A percentile compares a stretch with the other conserved stretches of the same genome.
Evolutionary conservation across 2,329 filamentous ascomycete genomes (phyloP).

Genomic region (Rutstroemia sp.): DNA sequence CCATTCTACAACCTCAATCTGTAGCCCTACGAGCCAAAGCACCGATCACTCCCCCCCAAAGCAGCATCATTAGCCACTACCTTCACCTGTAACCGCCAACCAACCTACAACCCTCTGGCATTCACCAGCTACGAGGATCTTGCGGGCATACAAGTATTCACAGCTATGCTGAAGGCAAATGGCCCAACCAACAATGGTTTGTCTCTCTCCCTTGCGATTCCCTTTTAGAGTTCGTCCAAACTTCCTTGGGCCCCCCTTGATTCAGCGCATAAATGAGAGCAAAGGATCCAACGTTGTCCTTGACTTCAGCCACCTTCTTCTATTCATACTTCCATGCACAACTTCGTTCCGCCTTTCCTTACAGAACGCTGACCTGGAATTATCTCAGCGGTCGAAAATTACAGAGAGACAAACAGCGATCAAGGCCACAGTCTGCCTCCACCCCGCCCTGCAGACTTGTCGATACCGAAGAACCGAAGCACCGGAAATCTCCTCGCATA

Average conservation of each 20-base stretch:
- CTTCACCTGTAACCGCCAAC: constrained; percentile 1
- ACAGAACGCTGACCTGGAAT: constrained; percentile 11
- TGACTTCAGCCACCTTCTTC: background rate
- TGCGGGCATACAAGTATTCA: background rate
- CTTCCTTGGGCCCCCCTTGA: background rate
- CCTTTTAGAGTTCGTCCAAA: background rate
- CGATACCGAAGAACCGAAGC: constrained; percentile 56
- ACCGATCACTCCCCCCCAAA: background rate
- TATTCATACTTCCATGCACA: background rate
- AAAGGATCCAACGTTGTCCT: background rate
- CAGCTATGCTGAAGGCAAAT: constrained; percentile 31
- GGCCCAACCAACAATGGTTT: constrained; percentile 26
- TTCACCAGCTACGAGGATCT: background rate
- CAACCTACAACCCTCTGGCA: background rate
- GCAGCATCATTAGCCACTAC: background rate
- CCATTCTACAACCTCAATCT: too few species aligned
- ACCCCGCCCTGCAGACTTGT: constrained; percentile 18
- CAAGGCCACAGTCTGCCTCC: constrained; percentile 16
- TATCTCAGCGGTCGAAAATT: constrained; percentile 21
- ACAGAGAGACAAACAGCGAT: constrained; percentile 12
- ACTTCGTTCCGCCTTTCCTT: background rate
- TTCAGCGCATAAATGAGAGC: constrained; percentile 10
- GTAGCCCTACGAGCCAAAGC: too few species aligned
- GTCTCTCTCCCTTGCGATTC: background rate
- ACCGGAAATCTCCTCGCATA: constrained; percentile 50